phyloP scores from a whole-genome alignment of 345 rosid genomes.

The Lenwebbia sp. region DNA sequence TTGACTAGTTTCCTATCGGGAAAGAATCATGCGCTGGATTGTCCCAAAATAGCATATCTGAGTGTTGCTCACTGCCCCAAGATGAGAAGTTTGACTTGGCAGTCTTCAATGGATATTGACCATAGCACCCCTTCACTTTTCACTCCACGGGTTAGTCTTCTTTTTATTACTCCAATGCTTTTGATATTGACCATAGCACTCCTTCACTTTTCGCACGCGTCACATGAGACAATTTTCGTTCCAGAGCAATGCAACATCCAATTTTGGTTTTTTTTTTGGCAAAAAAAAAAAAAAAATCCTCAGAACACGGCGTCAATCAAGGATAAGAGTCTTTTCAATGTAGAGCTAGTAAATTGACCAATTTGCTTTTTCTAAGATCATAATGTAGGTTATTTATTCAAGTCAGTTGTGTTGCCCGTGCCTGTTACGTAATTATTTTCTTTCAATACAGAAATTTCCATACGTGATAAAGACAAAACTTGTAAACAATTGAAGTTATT shows the following conservation, averaged over 20 bases:
- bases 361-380: no score
- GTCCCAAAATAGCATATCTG: fast-evolving
- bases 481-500: not conserved
- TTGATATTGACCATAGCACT: not conserved
- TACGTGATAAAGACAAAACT: not conserved
- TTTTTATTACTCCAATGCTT: no score
- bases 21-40: not conserved
- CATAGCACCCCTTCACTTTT: not conserved
- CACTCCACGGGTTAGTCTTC: not conserved
- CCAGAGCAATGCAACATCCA: no score
- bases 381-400: no score
- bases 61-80: fast-evolving
- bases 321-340: no score
- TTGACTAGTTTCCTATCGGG: not conserved
- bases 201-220: no score
- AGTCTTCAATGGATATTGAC: fast-evolving
- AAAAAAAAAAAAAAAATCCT: no score
- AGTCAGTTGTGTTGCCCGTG: no score
- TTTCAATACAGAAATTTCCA: not conserved
- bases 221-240: not conserved
- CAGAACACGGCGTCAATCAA: no score
- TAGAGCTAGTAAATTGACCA: no score
- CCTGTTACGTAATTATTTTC: not conserved
- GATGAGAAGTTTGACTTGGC: not conserved
- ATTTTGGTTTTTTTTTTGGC: no score